Evolutionary conservation across 768 basidiomycete species (phyloP).

Genomic region (Boletus vermiculosoides): DNA sequence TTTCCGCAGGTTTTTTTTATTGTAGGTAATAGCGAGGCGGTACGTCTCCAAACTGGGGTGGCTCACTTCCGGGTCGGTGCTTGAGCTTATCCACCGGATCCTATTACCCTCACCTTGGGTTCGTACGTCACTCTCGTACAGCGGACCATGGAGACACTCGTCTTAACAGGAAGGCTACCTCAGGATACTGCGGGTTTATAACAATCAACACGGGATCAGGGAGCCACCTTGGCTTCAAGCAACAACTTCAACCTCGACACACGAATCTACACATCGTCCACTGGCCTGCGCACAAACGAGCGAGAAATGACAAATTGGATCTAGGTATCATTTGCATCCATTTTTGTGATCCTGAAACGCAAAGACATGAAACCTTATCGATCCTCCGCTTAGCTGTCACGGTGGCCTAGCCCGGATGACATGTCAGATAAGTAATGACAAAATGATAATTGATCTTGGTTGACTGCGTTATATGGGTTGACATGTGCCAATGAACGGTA

Average conservation of each 20-base stretch:
- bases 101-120: not conserved
- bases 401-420: not conserved
- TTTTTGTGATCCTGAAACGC: conserved; percentile 8
- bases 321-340: not conserved
- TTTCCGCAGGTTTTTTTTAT: conserved; percentile 10
- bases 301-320: not conserved
- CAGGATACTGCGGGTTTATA: not conserved
- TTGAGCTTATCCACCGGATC: conserved; percentile 11
- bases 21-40: conserved; percentile 17
- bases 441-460: not conserved
- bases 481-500: not conserved
- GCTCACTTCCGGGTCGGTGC: conserved; percentile 11
- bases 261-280: not conserved
- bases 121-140: not conserved
- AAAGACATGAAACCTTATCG: conserved; percentile 1
- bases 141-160: not conserved
- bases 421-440: not conserved
- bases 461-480: not conserved
- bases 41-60: conserved; percentile 13
- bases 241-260: not conserved
- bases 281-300: not conserved
- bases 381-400: not conserved
- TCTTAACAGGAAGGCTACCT: not conserved
- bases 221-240: not conserved
- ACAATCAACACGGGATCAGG: too few species aligned